Percentiles rank a stretch among this genome's conserved stretches.
Conservation (phyloP, 2,329 filamentous ascomycete genomes). For the Zopfia rhizophila region DNA sequence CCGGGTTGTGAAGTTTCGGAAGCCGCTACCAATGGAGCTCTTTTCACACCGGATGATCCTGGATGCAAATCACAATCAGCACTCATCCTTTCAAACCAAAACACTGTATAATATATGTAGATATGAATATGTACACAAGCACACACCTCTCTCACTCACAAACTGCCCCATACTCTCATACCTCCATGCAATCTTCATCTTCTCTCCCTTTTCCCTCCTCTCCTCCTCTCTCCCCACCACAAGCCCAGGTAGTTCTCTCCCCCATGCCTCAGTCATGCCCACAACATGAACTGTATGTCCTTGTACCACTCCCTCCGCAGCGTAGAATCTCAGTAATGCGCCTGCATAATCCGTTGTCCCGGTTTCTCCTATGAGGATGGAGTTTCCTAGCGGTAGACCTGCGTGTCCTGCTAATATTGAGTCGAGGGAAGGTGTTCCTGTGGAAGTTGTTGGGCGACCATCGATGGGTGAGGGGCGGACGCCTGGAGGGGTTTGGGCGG, state of each 20-base stretch:
- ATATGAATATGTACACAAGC: conserved; percentile 22
- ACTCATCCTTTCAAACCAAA: not conserved
- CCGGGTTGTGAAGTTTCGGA: not conserved
- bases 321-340: conserved; percentile 85
- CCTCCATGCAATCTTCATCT: conserved; percentile 99
- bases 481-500: conserved; percentile 50
- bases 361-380: conserved; percentile 83
- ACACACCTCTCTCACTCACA: conserved; percentile 72
- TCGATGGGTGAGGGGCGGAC: conserved; percentile 88
- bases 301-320: conserved; percentile 91
- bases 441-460: conserved; percentile 88
- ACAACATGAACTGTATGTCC: conserved; percentile 89
- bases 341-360: conserved; percentile 96
- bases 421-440: conserved; percentile 87
- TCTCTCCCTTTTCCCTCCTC: conserved; percentile 59
- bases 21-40: not conserved
- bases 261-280: conserved; percentile 82
- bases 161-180: conserved; percentile 86
- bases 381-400: conserved; percentile 83
- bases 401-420: conserved; percentile 85
- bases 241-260: conserved; percentile 82
- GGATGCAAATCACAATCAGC: not conserved
- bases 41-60: not conserved
- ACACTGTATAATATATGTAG: conserved; percentile 1
- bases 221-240: conserved; percentile 57